phyloP scores from a whole-genome alignment of 2,329 filamentous ascomycete genomes.

The Penicillium sumatraense region DNA sequence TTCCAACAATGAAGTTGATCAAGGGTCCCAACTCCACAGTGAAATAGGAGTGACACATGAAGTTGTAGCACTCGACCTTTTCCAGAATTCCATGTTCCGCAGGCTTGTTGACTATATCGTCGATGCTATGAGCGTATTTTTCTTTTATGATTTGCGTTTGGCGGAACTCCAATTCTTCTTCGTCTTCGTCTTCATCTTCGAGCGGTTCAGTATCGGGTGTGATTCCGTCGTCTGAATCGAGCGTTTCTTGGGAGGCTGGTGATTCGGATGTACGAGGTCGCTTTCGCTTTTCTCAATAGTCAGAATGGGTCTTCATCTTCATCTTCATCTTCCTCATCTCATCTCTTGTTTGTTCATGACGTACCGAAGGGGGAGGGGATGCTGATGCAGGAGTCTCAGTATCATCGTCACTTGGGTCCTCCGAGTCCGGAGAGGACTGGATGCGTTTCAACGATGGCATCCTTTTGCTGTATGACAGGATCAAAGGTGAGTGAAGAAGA shows the following conservation, averaged over 20 bases:
- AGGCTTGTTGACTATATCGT: slow-evolving; percentile 69
- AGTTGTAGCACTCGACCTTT: slow-evolving; percentile 84
- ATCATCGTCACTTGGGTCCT: slow-evolving; percentile 34
- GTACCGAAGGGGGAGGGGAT: slow-evolving; percentile 37
- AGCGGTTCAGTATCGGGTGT: slow-evolving; percentile 22
- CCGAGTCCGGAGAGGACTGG: slow-evolving; percentile 35
- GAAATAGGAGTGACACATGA: slow-evolving; percentile 91
- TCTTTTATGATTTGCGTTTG: slow-evolving; percentile 67
- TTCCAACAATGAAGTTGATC: slow-evolving; percentile 97
- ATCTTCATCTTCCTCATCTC: background rate
- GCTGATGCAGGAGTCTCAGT: slow-evolving; percentile 29
- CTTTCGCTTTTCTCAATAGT: slow-evolving; percentile 42
- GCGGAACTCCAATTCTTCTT: slow-evolving; percentile 56
- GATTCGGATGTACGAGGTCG: slow-evolving; percentile 43
- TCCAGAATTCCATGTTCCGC: slow-evolving; percentile 88
- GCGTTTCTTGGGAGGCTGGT: slow-evolving; percentile 21
- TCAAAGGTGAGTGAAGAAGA: background rate
- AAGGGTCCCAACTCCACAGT: slow-evolving; percentile 85
- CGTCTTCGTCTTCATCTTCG: slow-evolving; percentile 43
- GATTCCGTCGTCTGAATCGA: background rate
- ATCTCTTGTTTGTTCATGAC: slow-evolving; percentile 9
- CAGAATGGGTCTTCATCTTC: background rate
- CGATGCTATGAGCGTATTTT: slow-evolving; percentile 48
- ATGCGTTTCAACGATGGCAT: slow-evolving; percentile 52
- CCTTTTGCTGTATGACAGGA: background rate